Evolutionary conservation across 2,329 filamentous ascomycete genomes (phyloP).

Genomic region (Pseudogymnoascus verrucosus): DNA sequence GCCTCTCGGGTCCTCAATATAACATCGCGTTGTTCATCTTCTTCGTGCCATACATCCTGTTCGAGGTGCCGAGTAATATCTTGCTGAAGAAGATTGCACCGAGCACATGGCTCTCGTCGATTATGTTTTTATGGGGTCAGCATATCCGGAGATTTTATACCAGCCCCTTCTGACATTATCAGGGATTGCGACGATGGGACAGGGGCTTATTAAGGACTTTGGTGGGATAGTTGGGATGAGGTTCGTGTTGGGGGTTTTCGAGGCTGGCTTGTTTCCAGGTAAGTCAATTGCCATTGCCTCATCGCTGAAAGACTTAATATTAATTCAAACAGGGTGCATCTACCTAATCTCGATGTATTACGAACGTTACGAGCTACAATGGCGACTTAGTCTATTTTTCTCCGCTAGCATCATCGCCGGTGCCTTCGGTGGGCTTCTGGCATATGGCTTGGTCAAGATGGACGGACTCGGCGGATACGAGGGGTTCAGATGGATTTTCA

Average conservation of each 20-base stretch:
- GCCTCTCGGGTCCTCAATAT: constrained; percentile 37
- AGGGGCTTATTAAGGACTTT: constrained; percentile 37
- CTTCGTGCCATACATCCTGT: constrained; percentile 32
- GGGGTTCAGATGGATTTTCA: constrained; percentile 42
- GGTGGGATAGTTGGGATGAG: constrained; percentile 32
- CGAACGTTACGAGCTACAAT: constrained; percentile 40
- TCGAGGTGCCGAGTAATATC: constrained; percentile 26
- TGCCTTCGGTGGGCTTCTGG: constrained; percentile 39
- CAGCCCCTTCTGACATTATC: constrained; percentile 7
- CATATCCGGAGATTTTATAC: constrained; percentile 17
- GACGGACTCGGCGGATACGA: constrained; percentile 34
- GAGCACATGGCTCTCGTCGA: constrained; percentile 30
- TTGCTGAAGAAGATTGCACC: constrained; percentile 28
- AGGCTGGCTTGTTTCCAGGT: constrained; percentile 39
- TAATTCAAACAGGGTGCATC: constrained; percentile 20
- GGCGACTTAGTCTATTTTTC: constrained; percentile 37
- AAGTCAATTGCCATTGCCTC: constrained; percentile 11
- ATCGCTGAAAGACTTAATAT: background rate
- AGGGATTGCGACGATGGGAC: constrained; percentile 32
- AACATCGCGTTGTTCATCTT: constrained; percentile 31
- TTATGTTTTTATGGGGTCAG: constrained; percentile 41
- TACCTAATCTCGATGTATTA: constrained; percentile 44
- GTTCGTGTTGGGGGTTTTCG: constrained; percentile 37
- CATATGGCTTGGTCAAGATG: constrained; percentile 39
- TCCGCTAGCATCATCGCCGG: constrained; percentile 34